These are phyloP conservation scores for Clathrospora elynae DNA, from an alignment of 2,329 filamentous ascomycete species.

Conservation along the genomic window DNA sequence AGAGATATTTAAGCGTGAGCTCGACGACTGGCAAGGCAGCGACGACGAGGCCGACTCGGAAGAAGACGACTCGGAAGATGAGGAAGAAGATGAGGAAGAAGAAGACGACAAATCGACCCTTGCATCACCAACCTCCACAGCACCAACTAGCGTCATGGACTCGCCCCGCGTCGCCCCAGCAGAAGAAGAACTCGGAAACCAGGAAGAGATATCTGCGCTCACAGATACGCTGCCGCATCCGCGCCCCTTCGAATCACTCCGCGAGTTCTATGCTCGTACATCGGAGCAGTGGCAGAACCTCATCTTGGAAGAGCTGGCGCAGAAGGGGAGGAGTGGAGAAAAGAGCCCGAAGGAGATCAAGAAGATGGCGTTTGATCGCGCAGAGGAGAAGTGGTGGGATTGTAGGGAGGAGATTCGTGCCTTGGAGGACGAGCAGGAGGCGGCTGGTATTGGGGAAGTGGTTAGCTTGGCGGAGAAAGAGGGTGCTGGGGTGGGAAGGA, in stretches of 20 bases:
- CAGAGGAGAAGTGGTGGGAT: conserved; percentile 99
- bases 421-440: conserved; percentile 94
- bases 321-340: conserved; percentile 62
- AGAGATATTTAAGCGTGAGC: conserved; percentile 83
- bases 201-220: conserved; percentile 62
- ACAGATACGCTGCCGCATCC: conserved; percentile 74
- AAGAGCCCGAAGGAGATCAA: conserved; percentile 87
- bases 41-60: conserved; percentile 53
- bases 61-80: conserved; percentile 55
- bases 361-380: conserved; percentile 84
- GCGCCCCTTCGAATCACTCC: conserved; percentile 83
- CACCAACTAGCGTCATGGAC: conserved; percentile 55
- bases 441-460: conserved; percentile 91
- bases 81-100: conserved; percentile 53
- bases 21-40: conserved; percentile 77
- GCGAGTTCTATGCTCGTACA: conserved; percentile 90
- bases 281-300: conserved; percentile 89
- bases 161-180: conserved; percentile 25
- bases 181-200: conserved; percentile 50
- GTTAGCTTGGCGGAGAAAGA: conserved; percentile 79
- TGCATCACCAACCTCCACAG: conserved; percentile 49
- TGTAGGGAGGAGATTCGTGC: conserved; percentile 89
- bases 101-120: conserved; percentile 57
- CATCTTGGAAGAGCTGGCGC: conserved; percentile 74
- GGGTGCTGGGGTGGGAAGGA: conserved; percentile 46